Conservation (phyloP, 2,329 filamentous ascomycete species). For the Incumbomyces delicatus region DNA sequence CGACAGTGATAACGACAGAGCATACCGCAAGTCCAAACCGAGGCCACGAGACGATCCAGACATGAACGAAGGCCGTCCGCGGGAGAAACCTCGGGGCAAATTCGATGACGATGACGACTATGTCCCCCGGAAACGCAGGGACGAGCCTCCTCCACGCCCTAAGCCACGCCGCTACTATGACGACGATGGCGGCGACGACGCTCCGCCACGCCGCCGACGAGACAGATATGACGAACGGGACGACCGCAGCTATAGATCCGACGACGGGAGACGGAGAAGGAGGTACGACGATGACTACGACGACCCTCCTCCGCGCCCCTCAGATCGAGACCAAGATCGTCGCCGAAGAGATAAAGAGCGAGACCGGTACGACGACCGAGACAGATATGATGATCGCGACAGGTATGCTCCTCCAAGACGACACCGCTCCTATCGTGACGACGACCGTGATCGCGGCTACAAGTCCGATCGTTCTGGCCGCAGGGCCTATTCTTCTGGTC, state of each 20-base stretch:
- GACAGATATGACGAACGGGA: slow-evolving; percentile 13
- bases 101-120: slow-evolving; percentile 7
- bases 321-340: slow-evolving; percentile 13
- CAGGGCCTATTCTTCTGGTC: not conserved
- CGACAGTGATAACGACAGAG: slow-evolving; percentile 8
- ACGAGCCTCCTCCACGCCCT: not conserved
- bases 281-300: slow-evolving; percentile 14
- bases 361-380: slow-evolving; percentile 8
- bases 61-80: slow-evolving; percentile 2
- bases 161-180: not conserved
- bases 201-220: slow-evolving; percentile 11
- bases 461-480: not conserved
- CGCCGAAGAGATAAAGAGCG: slow-evolving; percentile 5
- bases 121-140: slow-evolving; percentile 2
- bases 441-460: not conserved
- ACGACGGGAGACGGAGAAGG: slow-evolving; percentile 13
- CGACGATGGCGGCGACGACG: slow-evolving; percentile 10
- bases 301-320: slow-evolving; percentile 7
- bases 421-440: not conserved
- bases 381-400: slow-evolving; percentile 11
- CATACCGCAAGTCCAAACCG: not conserved
- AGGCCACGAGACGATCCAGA: slow-evolving; percentile 5
- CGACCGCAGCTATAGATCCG: slow-evolving; percentile 14
- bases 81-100: slow-evolving; percentile 2
- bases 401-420: not conserved